phyloP scores from a whole-genome alignment of 139 green algal genomes.

The Zygnema circumcarinatum region DNA sequence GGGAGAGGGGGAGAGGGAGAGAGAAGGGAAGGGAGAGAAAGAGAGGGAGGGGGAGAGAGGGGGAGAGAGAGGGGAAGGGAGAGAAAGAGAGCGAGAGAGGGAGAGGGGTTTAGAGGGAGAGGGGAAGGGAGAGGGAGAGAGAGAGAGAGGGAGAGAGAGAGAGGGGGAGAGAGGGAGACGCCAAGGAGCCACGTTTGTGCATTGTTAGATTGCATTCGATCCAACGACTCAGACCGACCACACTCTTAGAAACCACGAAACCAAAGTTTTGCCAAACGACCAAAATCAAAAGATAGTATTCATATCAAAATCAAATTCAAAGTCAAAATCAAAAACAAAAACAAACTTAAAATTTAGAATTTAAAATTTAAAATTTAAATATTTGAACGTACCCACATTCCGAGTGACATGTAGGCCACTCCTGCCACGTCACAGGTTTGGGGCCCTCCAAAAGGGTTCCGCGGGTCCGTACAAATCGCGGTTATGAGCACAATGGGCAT shows the following conservation, averaged over 20 bases:
- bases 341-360: not conserved
- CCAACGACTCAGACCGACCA: no score
- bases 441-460: not conserved
- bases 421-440: not conserved
- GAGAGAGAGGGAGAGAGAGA: not conserved
- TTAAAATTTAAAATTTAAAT: not conserved
- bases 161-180: not conserved
- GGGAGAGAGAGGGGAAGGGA: not conserved
- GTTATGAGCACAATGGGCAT: not conserved
- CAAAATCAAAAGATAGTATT: no score
- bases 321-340: no score
- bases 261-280: no score
- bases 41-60: not conserved
- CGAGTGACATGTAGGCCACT: conserved; percentile 25
- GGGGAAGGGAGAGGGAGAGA: not conserved
- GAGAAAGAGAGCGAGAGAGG: not conserved
- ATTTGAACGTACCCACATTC: conserved; percentile 26
- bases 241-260: no score
- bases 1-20: not conserved
- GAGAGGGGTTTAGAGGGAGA: not conserved
- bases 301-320: not conserved
- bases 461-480: conserved; percentile 3
- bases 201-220: no score
- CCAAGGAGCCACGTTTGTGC: no score
- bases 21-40: no score